Conservation (phyloP, 768 basidiomycete species). For the Rubroboletus satanas region DNA sequence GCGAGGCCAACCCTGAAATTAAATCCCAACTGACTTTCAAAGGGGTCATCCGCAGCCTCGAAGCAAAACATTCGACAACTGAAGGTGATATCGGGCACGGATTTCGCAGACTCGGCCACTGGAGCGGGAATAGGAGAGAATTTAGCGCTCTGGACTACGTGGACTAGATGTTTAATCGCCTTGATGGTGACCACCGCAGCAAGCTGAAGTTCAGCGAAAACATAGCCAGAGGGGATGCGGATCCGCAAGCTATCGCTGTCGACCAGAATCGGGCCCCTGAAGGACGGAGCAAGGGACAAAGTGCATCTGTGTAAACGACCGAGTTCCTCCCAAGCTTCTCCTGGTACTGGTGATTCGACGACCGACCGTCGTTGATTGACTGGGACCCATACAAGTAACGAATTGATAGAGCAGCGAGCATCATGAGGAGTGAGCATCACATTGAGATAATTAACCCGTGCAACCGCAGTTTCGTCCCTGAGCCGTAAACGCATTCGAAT, state of each 20-base stretch:
- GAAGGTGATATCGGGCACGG: slow-evolving; percentile 59
- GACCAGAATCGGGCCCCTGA: slow-evolving; percentile 43
- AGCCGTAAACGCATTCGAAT: slow-evolving; percentile 48
- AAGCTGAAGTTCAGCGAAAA: slow-evolving; percentile 71
- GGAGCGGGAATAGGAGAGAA: slow-evolving; percentile 60
- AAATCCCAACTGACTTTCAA: slow-evolving; percentile 72
- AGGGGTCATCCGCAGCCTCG: slow-evolving; percentile 80
- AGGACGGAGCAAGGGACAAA: slow-evolving; percentile 31
- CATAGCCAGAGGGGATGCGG: slow-evolving; percentile 77
- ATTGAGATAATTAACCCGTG: slow-evolving; percentile 32
- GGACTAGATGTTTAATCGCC: slow-evolving; percentile 62
- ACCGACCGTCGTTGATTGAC: slow-evolving; percentile 36
- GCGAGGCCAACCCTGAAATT: slow-evolving; percentile 71
- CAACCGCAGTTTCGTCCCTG: slow-evolving; percentile 45
- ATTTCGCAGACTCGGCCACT: slow-evolving; percentile 67
- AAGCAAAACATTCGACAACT: slow-evolving; percentile 58
- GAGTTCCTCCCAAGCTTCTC: slow-evolving; percentile 72
- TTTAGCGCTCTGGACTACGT: slow-evolving; percentile 48
- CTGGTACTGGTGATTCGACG: slow-evolving; percentile 26
- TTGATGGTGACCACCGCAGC: slow-evolving; percentile 70
- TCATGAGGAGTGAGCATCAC: slow-evolving; percentile 14
- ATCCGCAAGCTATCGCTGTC: slow-evolving; percentile 63
- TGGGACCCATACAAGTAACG: slow-evolving; percentile 54
- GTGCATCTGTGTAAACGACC: slow-evolving; percentile 53
- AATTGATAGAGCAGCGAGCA: slow-evolving; percentile 37